Base-by-base conservation (phyloP, 2,329 filamentous ascomycete species). In the Sclerotinia sclerotiorum region DNA sequence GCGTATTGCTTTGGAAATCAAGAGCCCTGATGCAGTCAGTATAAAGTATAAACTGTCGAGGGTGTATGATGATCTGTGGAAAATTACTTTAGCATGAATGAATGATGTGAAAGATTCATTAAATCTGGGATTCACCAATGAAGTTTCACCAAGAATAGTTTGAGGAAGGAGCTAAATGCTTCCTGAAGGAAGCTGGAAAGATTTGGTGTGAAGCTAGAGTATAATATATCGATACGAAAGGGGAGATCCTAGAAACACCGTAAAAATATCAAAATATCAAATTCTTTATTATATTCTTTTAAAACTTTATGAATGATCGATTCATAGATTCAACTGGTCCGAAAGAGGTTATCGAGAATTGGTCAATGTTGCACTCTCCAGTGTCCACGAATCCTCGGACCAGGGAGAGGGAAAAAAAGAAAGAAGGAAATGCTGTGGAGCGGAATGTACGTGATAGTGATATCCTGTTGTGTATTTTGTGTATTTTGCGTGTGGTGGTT, bases 331-430 rank as follows among this genome's bases (percentile, higher is more conserved):
- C 24, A 32, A 35, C 44, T 7, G 48, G 29, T 35, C 27, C 49
- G 7, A 35, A 15, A 61, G 58, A 17, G 58, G 21, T 35, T 24
- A 32, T 35, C 42, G 44, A 48, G 19, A n/a, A 35, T 39, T 46
- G 35, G 48, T 62, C 27, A 10, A 35, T 13, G 39, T 32, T 35
- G 19, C 42, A 62, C 56, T 35, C 48, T 35, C 35, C 24, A 24
- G 27, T 35, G 21, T 35, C 46, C 24, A 24, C 24, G 39, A 62
- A 67, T 67, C 65, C 48, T 54, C 35, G 35, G 61, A 62, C 65
- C 65, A 62, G 65, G 65, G 39, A 54, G 46, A 56, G 17, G n/a
- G 35, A 21, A 39, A 39, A 39, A 13, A 39, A 8, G 17, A 42
- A 42, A 32, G 17, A 35, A 19, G 24, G 21, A 8, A 61, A 46